phyloP scores from a whole-genome alignment of 495 filamentous ascomycete species.

The Margaritispora aquatica region DNA sequence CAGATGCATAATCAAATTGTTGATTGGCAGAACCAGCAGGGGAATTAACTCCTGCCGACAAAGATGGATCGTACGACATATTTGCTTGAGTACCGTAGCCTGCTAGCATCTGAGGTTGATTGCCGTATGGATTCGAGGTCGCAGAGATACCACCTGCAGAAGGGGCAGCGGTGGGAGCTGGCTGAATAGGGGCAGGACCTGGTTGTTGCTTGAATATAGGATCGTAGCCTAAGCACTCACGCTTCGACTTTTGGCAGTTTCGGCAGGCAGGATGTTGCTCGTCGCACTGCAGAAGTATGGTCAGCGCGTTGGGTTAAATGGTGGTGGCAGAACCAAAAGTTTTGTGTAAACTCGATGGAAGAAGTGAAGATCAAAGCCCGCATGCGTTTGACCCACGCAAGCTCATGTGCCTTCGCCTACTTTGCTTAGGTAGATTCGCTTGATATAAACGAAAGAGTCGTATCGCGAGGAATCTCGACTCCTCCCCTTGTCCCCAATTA shows the following conservation, averaged over 20 bases:
- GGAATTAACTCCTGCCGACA: constrained; percentile 35
- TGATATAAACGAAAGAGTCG: constrained; percentile 29
- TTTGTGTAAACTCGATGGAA: neutral
- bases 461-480: constrained; percentile 26
- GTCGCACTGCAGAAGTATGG: constrained; percentile 64
- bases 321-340: constrained; percentile 12
- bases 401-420: constrained; percentile 42
- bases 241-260: constrained; percentile 97
- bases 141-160: constrained; percentile 22
- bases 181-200: constrained; percentile 71
- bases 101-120: constrained; percentile 30
- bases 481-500: constrained; percentile 7
- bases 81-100: constrained; percentile 27
- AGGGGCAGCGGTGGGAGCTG: constrained; percentile 39
- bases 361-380: constrained; percentile 16
- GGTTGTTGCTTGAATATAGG: constrained; percentile 92
- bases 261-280: constrained; percentile 91
- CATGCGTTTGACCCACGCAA: constrained; percentile 25
- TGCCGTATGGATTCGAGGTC: constrained; percentile 26
- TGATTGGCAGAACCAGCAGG: constrained; percentile 55
- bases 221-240: constrained; percentile 96
- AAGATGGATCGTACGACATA: constrained; percentile 29
- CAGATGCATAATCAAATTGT: constrained; percentile 61
- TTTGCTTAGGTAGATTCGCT: constrained; percentile 38
- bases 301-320: constrained; percentile 17